phyloP scores from a whole-genome alignment of 345 rosid genomes.

The Nasturtium officinale region DNA sequence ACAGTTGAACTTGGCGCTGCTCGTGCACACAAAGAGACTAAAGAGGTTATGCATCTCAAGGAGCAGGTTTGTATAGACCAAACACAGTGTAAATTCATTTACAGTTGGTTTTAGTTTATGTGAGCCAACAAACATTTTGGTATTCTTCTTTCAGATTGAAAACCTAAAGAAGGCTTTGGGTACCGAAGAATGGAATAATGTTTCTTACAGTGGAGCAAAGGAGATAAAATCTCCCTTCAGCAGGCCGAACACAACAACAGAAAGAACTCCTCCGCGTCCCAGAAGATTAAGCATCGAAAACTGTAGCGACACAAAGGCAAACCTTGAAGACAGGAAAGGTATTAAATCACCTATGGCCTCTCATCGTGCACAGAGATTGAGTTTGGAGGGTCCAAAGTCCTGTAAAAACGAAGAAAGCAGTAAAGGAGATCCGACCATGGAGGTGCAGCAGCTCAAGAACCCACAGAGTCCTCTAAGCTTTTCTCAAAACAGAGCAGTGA shows the following conservation, averaged over 20 bases:
- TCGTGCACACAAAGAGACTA: constrained; percentile 73
- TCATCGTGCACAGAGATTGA: constrained; percentile 56
- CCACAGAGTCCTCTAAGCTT: constrained; percentile 66
- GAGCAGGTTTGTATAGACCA: constrained; percentile 57
- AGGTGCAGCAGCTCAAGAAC: constrained; percentile 41
- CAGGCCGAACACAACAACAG: constrained; percentile 44
- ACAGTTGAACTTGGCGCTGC: constrained; percentile 86
- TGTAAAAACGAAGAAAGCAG: constrained; percentile 43
- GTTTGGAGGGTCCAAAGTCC: constrained; percentile 65
- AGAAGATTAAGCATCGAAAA: constrained; percentile 58
- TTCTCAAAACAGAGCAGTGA: constrained; percentile 43
- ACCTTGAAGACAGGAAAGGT: constrained; percentile 51
- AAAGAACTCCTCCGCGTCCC: constrained; percentile 70
- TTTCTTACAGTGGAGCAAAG: constrained; percentile 41
- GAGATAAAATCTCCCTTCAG: constrained; percentile 50
- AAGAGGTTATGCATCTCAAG: constrained; percentile 78
- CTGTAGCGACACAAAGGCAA: constrained; percentile 53
- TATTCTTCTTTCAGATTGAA: constrained; percentile 64
- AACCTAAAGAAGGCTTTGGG: constrained; percentile 80
- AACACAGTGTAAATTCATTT: background rate
- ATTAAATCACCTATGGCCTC: constrained; percentile 54
- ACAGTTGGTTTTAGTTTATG: background rate
- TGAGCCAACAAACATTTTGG: constrained; percentile 18
- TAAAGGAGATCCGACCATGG: constrained; percentile 41
- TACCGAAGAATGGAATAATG: constrained; percentile 52